A percentile compares a stretch with the other conserved stretches of the same genome.
Evolutionary conservation across 2,329 filamentous ascomycete species (phyloP).

Genomic region (Fusarium tricinctum): DNA sequence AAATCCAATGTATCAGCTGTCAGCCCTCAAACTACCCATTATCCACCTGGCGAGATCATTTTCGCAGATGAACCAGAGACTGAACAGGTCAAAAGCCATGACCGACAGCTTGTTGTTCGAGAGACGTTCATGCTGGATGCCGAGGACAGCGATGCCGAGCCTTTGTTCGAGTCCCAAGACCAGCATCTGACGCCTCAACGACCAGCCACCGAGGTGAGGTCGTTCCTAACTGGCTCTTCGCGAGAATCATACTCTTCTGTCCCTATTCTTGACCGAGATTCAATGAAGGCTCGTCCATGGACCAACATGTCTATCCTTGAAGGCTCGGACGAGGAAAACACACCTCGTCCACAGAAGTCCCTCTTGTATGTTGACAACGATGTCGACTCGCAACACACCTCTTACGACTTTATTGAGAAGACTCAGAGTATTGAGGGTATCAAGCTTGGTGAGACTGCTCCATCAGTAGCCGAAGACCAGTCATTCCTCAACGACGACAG

Average conservation of each 20-base stretch:
- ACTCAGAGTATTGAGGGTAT: slow-evolving; percentile 66
- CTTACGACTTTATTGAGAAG: slow-evolving; percentile 68
- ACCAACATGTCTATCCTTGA: slow-evolving; percentile 68
- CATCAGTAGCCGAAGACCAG: slow-evolving; percentile 52
- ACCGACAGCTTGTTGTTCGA: slow-evolving; percentile 61
- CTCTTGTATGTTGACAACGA: slow-evolving; percentile 29
- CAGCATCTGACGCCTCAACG: slow-evolving; percentile 45
- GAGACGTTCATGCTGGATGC: slow-evolving; percentile 54
- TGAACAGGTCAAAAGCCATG: slow-evolving; percentile 60
- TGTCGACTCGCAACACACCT: slow-evolving; percentile 56
- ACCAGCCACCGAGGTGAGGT: slow-evolving; percentile 57
- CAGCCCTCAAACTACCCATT: slow-evolving; percentile 49
- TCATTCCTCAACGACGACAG: slow-evolving; percentile 67
- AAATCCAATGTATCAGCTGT: slow-evolving; percentile 57
- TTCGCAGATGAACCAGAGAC: slow-evolving; percentile 47
- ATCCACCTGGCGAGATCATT: slow-evolving; percentile 36
- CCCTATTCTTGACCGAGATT: slow-evolving; percentile 79
- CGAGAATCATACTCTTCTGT: slow-evolving; percentile 82
- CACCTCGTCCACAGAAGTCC: slow-evolving; percentile 43
- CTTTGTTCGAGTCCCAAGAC: slow-evolving; percentile 28
- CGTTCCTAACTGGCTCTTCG: slow-evolving; percentile 72
- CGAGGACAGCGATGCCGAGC: slow-evolving; percentile 43
- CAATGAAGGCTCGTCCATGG: slow-evolving; percentile 68
- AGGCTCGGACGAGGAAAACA: slow-evolving; percentile 60
- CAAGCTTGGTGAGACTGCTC: slow-evolving; percentile 53